Base-by-base conservation (phyloP, 805 yeast genomes). In the Metschnikowia drakensbergensis region DNA sequence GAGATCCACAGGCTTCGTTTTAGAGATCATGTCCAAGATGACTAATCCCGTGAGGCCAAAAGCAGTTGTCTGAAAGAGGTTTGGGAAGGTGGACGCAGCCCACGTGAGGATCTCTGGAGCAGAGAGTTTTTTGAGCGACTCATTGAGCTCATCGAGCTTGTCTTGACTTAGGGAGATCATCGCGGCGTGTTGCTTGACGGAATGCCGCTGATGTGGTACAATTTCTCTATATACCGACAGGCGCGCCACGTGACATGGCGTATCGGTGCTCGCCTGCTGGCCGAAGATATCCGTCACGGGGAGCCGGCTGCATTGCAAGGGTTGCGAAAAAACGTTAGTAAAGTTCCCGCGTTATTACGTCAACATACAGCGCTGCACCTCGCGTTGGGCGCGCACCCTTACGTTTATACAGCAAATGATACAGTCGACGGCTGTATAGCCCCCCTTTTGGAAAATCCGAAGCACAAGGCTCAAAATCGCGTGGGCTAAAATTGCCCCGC, bases 11-110 rank as follows among this genome's bases (percentile, higher is more conserved):
- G 83, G 77, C 38, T 68, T 65, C 3, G 50, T 49, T 28, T 64
- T 51, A 30, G 86, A 76, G 28, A 91, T 66, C 78, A 91, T 86
- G 64, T 91, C 97, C 37, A 88, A 73, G 9, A 92, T 91, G 29
- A 86, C 96, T 50, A 92, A 68, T 0, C 98, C 98, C 1, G 97
- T 88, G 41, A 92, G 75, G 0, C 98, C 98, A 68, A 92, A 90
- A 1, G 98, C 98, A 0, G 98, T 89, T 1, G 96, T 90, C 67
- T 92, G 98, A 61, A 65, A 91, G 34, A 92, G 71, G 36, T 82
- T 75, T 3, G 96, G 96, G 60, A 91, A 83, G 0, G 96, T 88
- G n/a, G 79, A 65, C 11, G 85, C 68, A 0, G 96, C 81, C 97
- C 98, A 92, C 59, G 75, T 71, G 27, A 92, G 68, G 49, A 92